Evolutionary conservation across 192 early-diverging fungal genomes (phyloP).

Genomic region (Chytriomyces confervae): DNA sequence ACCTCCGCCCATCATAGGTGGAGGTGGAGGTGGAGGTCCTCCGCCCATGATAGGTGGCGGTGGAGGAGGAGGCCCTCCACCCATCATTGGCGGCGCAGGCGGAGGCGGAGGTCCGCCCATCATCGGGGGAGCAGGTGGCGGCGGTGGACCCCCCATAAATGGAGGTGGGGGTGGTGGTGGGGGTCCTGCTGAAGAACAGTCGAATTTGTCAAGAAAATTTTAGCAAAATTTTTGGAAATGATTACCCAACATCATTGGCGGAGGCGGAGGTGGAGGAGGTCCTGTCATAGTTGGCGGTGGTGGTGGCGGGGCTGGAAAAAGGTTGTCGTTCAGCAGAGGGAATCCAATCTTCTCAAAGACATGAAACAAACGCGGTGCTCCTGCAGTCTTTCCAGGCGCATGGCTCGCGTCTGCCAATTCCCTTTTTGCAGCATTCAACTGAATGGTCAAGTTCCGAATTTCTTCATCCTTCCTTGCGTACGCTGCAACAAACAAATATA

Average conservation of each 20-base stretch:
- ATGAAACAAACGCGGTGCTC: slow-evolving; percentile 8
- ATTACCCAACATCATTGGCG: slow-evolving; percentile 22
- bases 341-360: too few species aligned
- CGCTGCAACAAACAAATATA: neutral
- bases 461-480: slow-evolving; percentile 33
- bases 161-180: slow-evolving; percentile 50
- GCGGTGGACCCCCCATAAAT: slow-evolving; percentile 39
- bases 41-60: slow-evolving; percentile 37
- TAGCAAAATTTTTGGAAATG: neutral
- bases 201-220: neutral
- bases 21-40: slow-evolving; percentile 34
- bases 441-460: slow-evolving; percentile 14
- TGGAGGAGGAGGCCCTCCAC: slow-evolving; percentile 41
- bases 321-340: neutral
- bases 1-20: slow-evolving; percentile 31
- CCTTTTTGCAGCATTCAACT: slow-evolving; percentile 34
- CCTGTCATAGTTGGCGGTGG: slow-evolving; percentile 28
- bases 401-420: slow-evolving; percentile 42
- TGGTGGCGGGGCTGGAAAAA: slow-evolving; percentile 30
- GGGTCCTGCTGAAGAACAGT: neutral
- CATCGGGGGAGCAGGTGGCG: slow-evolving; percentile 45
- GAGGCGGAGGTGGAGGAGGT: slow-evolving; percentile 48
- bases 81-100: slow-evolving; percentile 39
- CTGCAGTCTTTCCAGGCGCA: neutral
- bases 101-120: slow-evolving; percentile 25